These are phyloP conservation scores for Polytolypa hystricis DNA, from an alignment of 2,329 filamentous ascomycete species.

Conservation along the genomic window DNA sequence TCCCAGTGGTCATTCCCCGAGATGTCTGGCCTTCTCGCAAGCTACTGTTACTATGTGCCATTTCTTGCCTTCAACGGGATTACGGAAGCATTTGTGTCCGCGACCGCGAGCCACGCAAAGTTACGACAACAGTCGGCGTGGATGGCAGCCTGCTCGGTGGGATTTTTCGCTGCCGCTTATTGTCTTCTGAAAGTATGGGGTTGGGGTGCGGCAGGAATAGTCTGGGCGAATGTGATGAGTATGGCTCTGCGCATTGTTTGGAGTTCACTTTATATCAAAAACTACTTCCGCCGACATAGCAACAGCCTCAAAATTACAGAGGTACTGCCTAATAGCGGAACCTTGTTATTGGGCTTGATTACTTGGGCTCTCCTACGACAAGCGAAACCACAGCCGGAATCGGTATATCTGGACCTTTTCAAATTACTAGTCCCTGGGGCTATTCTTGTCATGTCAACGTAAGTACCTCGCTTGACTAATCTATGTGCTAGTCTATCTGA, in stretches of 20 bases:
- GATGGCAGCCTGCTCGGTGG: conserved; percentile 72
- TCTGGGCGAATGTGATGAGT: conserved; percentile 79
- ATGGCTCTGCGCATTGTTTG: conserved; percentile 77
- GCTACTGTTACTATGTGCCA: conserved; percentile 88
- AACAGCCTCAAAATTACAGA: conserved; percentile 31
- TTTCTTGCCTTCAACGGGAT: conserved; percentile 86
- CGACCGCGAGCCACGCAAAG: conserved; percentile 64
- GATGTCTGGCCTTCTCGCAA: conserved; percentile 61
- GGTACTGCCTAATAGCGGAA: conserved; percentile 36
- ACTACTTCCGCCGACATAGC: conserved; percentile 47
- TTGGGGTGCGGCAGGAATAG: conserved; percentile 67
- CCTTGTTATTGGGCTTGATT: conserved; percentile 35
- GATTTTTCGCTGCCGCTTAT: conserved; percentile 65
- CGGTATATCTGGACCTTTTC: conserved; percentile 22
- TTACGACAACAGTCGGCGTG: conserved; percentile 67
- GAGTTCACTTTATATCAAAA: conserved; percentile 61
- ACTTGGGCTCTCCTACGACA: conserved; percentile 34
- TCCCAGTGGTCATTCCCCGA: conserved; percentile 62
- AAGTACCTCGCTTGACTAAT: conserved; percentile 31
- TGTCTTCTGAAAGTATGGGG: conserved; percentile 58
- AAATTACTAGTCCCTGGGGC: conserved; percentile 42
- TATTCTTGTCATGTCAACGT: conserved; percentile 49
- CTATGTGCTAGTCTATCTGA: neutral
- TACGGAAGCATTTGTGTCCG: conserved; percentile 83
- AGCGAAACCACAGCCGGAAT: conserved; percentile 12